Evolutionary conservation across 306 rosid genomes (phyloP).

Genomic region (Calophaca sinica): DNA sequence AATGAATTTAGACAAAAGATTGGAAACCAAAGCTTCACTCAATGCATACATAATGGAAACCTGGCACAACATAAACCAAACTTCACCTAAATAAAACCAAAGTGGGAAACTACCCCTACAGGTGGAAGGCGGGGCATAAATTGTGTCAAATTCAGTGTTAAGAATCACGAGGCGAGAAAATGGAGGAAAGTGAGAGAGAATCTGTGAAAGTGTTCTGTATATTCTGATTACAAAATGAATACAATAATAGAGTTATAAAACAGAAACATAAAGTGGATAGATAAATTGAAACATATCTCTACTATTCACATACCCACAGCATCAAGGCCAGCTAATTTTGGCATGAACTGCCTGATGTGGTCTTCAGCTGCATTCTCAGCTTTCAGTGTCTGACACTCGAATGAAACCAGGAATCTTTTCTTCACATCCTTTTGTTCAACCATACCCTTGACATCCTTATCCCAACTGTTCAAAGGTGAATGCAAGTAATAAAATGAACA

Average conservation of each 20-base stretch:
- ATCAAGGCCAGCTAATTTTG: conserved; percentile 86
- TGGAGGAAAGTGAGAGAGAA: background rate
- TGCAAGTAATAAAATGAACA: conserved; percentile 30
- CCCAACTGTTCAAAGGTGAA: conserved; percentile 74
- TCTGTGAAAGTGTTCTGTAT: background rate
- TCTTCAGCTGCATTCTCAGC: conserved; percentile 92
- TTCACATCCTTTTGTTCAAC: conserved; percentile 72
- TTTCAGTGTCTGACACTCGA: conserved; percentile 82
- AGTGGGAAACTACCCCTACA: background rate
- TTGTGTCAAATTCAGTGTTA: no score
- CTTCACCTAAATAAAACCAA: conserved; percentile 26
- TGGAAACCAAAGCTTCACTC: no score
- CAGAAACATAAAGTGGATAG: background rate
- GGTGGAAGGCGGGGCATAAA: no score
- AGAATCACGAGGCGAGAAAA: background rate
- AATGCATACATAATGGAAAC: background rate
- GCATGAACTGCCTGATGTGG: conserved; percentile 84
- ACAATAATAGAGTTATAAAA: background rate
- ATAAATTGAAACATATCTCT: background rate
- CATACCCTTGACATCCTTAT: conserved; percentile 74
- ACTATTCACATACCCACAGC: conserved; percentile 82
- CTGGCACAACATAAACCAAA: conserved; percentile 8
- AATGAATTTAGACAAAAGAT: no score
- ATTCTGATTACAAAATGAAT: background rate
- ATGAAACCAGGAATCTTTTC: conserved; percentile 64